Evolutionary conservation across 2,329 filamentous ascomycete species (phyloP).

Genomic region (Fusarium cicatricum): DNA sequence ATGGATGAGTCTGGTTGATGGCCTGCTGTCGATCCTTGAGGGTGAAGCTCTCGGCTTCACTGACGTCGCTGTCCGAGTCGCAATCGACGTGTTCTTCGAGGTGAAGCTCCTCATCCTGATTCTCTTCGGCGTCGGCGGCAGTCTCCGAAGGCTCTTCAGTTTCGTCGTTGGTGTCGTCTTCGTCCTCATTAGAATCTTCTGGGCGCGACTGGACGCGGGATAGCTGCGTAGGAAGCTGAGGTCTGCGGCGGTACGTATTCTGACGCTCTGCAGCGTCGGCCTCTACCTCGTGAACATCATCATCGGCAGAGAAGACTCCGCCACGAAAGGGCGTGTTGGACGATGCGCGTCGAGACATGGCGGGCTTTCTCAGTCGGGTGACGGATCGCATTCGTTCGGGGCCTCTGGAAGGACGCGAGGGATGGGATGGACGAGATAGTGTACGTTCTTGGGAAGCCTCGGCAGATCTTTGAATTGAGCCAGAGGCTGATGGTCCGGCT

Average conservation of each 20-base stretch:
- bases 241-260: conserved; percentile 49
- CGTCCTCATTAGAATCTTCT: conserved; percentile 16
- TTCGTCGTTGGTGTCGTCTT: conserved; percentile 23
- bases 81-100: conserved; percentile 62
- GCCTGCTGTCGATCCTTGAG: conserved; percentile 96
- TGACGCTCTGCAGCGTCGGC: conserved; percentile 66
- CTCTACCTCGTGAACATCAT: conserved; percentile 83
- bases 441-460: conserved; percentile 53
- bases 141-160: conserved; percentile 34
- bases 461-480: conserved; percentile 45
- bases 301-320: conserved; percentile 89
- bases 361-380: conserved; percentile 72
- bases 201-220: conserved; percentile 54
- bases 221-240: conserved; percentile 46
- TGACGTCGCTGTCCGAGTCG: conserved; percentile 76
- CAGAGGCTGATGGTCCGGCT: conserved; percentile 31
- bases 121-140: conserved; percentile 43
- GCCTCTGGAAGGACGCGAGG: conserved; percentile 52
- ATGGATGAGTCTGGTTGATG: conserved; percentile 98
- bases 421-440: conserved; percentile 43
- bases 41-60: conserved; percentile 97
- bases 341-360: conserved; percentile 72
- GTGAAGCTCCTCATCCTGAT: conserved; percentile 49
- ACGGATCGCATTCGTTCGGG: conserved; percentile 58
- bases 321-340: conserved; percentile 83